A percentile compares a stretch with the other conserved stretches of the same genome.
Evolutionary conservation across 495 filamentous ascomycete genomes (phyloP).

Genomic region (Talaromyces stipitatus): DNA sequence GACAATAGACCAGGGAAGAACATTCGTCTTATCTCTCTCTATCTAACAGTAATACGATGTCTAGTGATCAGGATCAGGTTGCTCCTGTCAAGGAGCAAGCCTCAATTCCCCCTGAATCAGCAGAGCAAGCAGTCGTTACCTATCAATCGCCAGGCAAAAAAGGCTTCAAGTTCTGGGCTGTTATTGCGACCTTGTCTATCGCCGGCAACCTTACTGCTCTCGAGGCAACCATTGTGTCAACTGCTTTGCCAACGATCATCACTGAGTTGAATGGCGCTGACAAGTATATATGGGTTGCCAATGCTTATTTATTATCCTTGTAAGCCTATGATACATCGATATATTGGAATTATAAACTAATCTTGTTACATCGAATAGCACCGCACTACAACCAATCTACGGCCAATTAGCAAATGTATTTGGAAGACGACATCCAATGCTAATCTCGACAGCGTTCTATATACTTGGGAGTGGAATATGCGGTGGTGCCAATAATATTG

Average conservation of each 20-base stretch:
- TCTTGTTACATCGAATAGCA: neutral
- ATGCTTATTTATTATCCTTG: constrained; percentile 29
- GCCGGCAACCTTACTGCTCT: constrained; percentile 16
- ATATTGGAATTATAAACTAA: neutral
- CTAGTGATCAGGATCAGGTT: neutral
- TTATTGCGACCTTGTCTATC: constrained; percentile 23
- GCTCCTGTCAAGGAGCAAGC: neutral
- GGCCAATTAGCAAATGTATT: constrained; percentile 40
- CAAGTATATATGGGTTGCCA: constrained; percentile 36
- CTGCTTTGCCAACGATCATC: constrained; percentile 34
- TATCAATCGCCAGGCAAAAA: neutral
- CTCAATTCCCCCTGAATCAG: neutral
- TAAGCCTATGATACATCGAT: neutral
- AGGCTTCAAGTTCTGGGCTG: constrained; percentile 13
- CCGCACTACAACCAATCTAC: constrained; percentile 18
- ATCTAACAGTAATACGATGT: neutral
- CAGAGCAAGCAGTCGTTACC: neutral
- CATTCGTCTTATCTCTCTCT: too few relatives aligned
- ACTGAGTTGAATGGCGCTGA: constrained; percentile 19
- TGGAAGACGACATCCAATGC: constrained; percentile 34
- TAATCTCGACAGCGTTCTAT: constrained; percentile 29
- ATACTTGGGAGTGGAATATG: constrained; percentile 32
- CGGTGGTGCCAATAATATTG: constrained; percentile 26
- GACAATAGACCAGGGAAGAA: too few relatives aligned
- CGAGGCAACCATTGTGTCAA: constrained; percentile 33